Evolutionary conservation across 2,329 filamentous ascomycete genomes (phyloP).

Genomic region (Penicillium corylophilum): DNA sequence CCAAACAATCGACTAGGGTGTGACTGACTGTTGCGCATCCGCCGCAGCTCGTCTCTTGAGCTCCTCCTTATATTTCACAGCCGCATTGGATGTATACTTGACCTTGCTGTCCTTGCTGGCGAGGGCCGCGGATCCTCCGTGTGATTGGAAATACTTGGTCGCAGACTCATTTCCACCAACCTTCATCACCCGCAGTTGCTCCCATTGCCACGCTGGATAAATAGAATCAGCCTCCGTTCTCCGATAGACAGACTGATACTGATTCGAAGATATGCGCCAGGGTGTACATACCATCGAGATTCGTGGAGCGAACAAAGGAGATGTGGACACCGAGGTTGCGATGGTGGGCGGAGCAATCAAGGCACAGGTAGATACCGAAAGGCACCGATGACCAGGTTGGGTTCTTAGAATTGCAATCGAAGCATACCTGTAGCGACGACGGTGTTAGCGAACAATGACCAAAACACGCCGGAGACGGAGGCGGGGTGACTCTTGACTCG

Average conservation of each 20-base stretch:
- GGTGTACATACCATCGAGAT: slow-evolving; percentile 82
- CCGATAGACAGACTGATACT: not conserved
- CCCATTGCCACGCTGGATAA: slow-evolving; percentile 89
- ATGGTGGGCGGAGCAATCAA: slow-evolving; percentile 96
- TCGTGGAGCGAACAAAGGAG: slow-evolving; percentile 97
- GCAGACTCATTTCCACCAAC: slow-evolving; percentile 97
- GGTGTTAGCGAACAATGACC: slow-evolving; percentile 18
- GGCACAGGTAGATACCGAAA: slow-evolving; percentile 94
- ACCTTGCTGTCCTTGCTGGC: slow-evolving; percentile 96
- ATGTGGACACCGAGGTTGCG: slow-evolving; percentile 98
- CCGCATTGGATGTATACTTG: slow-evolving; percentile 92
- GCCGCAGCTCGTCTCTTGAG: slow-evolving; percentile 78
- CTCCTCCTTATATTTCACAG: slow-evolving; percentile 97
- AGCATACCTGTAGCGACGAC: slow-evolving; percentile 70
- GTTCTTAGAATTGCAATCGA: slow-evolving; percentile 96
- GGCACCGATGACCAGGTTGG: slow-evolving; percentile 98
- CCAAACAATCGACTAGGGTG: not conserved
- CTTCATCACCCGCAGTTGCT: slow-evolving; percentile 95
- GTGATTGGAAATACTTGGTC: slow-evolving; percentile 96
- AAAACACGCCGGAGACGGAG: slow-evolving; percentile 16
- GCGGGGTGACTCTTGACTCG: slow-evolving; percentile 17
- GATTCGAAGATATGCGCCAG: not conserved
- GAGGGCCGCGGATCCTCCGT: slow-evolving; percentile 88
- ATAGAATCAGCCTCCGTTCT: slow-evolving; percentile 22
- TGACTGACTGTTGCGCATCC: slow-evolving; percentile 77